phyloP scores from a whole-genome alignment of 2,329 filamentous ascomycete genomes.

The Pseudonectria foliicola region DNA sequence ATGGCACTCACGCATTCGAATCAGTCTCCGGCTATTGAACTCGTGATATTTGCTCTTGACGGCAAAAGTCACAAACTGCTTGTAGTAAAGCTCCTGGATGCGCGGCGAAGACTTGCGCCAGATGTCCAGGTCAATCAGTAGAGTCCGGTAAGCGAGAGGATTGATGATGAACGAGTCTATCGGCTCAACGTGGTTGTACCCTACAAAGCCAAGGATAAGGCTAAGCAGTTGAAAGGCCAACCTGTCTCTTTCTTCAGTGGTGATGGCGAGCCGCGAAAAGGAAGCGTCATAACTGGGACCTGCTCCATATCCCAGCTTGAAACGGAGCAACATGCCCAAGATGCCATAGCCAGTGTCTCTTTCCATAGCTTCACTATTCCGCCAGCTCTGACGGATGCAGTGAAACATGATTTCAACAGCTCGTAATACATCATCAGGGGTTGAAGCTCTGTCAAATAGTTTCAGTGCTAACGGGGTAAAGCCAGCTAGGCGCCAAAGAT shows the following conservation, averaged over 20 bases:
- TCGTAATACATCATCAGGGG: constrained; percentile 62
- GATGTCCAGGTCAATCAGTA: constrained; percentile 87
- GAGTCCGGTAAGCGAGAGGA: constrained; percentile 83
- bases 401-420: constrained; percentile 79
- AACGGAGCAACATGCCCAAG: constrained; percentile 72
- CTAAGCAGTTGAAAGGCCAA: constrained; percentile 61
- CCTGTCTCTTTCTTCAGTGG: constrained; percentile 46
- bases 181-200: constrained; percentile 73
- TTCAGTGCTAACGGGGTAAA: constrained; percentile 81
- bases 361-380: constrained; percentile 98
- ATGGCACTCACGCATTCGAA: constrained; percentile 71
- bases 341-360: constrained; percentile 90
- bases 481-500: constrained; percentile 86
- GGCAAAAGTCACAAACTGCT: constrained; percentile 82
- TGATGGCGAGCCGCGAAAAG: constrained; percentile 36
- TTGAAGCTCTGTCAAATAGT: constrained; percentile 69
- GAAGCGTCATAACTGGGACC: constrained; percentile 22
- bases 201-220: constrained; percentile 77
- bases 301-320: constrained; percentile 61
- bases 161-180: constrained; percentile 92
- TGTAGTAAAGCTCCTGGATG: constrained; percentile 85
- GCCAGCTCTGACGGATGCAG: constrained; percentile 85
- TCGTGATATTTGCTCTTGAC: constrained; percentile 85
- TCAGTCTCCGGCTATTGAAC: constrained; percentile 82
- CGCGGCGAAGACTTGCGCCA: constrained; percentile 75